Evolutionary conservation across 257 asterid genomes (phyloP).

Genomic region (Dorcoceras hygrometricum): DNA sequence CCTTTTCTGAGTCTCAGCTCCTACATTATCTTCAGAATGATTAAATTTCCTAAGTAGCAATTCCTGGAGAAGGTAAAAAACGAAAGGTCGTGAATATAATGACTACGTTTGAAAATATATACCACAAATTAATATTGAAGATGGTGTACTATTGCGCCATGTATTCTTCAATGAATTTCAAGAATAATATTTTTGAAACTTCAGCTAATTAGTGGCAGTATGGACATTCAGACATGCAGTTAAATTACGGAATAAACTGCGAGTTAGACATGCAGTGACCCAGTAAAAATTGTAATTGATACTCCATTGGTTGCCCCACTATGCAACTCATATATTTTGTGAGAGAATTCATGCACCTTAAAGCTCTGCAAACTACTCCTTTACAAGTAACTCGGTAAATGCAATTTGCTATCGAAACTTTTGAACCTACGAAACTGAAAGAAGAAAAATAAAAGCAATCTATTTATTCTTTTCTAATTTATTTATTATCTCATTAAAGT

Average conservation of each 20-base stretch:
- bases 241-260: not conserved
- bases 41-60: constrained; percentile 57
- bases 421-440: not conserved
- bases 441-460: not conserved
- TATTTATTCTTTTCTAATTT: too few species aligned
- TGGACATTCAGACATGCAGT: not conserved
- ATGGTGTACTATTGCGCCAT: not conserved
- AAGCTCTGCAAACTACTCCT: not conserved
- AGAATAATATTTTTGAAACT: not conserved
- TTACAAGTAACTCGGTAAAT: not conserved
- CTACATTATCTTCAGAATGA: constrained; percentile 49
- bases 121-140: not conserved
- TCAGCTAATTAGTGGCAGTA: not conserved
- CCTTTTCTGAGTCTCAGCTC: constrained; percentile 40
- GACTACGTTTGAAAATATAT: not conserved
- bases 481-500: not conserved
- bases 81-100: not conserved
- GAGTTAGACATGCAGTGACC: not conserved
- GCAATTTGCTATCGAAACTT: not conserved
- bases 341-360: not conserved
- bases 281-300: not conserved
- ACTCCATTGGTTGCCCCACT: not conserved
- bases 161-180: not conserved
- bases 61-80: constrained; percentile 43
- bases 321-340: not conserved